Evolutionary conservation across 1,139 yeast species (phyloP).

Genomic region (Cylindricascospora bacillispora): DNA sequence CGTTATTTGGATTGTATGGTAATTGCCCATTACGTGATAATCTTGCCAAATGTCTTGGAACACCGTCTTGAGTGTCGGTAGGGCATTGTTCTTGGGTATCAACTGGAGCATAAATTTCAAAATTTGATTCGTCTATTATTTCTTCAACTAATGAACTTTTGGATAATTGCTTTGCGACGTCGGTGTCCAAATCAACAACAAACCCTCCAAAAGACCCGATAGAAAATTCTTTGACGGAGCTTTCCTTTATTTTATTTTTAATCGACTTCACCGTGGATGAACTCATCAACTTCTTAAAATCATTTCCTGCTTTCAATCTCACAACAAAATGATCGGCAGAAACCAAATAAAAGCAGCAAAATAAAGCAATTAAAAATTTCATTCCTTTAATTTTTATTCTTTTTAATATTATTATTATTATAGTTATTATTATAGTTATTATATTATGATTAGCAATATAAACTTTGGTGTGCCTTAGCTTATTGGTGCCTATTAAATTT

Average conservation of each 20-base stretch:
- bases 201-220: conserved; percentile 58
- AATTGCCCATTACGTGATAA: conserved; percentile 39
- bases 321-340: conserved; percentile 19
- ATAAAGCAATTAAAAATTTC: not conserved
- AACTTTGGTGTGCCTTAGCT: no score
- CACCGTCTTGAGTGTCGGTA: conserved; percentile 31
- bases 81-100: conserved; percentile 23
- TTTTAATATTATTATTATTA: not conserved
- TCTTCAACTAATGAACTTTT: conserved; percentile 40
- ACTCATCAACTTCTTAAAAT: conserved; percentile 15
- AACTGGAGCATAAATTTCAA: conserved; percentile 37
- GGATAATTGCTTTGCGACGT: conserved; percentile 35
- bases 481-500: not conserved
- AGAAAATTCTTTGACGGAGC: conserved; percentile 27
- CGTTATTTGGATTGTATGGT: conserved; percentile 19
- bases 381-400: not conserved
- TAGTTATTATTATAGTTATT: no score
- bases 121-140: conserved; percentile 43
- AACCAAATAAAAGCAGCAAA: not conserved
- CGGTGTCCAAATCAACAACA: conserved; percentile 43
- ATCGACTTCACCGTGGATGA: conserved; percentile 10
- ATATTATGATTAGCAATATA: no score
- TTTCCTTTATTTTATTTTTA: conserved; percentile 18
- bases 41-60: conserved; percentile 61
- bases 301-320: conserved; percentile 17